Conservation (phyloP, 1,284 basidiomycete species). For the Pseudomicrostroma phylloplanum region DNA sequence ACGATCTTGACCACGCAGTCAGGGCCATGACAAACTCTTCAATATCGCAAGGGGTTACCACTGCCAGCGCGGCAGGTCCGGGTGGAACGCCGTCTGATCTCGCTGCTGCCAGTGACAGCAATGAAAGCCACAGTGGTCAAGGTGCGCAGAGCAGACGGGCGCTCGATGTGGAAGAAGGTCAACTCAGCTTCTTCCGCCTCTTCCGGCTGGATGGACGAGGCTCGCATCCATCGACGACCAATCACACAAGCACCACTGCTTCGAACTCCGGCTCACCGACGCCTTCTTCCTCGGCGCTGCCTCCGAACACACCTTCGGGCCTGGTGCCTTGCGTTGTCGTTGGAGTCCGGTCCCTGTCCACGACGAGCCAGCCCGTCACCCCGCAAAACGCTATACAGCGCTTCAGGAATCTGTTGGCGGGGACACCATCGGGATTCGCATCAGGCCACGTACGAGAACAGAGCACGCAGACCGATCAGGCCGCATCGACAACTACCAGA, state of each 20-base stretch:
- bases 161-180: constrained; percentile 35
- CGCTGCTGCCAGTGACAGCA: no score
- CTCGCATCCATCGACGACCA: constrained; percentile 8
- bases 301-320: constrained; percentile 16
- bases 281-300: no score
- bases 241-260: not conserved
- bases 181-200: constrained; percentile 46
- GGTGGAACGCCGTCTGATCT: no score
- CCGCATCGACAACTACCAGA: not conserved
- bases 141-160: constrained; percentile 17
- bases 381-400: no score
- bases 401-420: no score
- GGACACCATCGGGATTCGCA: not conserved
- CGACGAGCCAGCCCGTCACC: not conserved
- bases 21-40: not conserved
- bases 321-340: constrained; percentile 41
- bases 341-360: constrained; percentile 32
- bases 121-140: no score
- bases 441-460: not conserved
- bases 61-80: no score
- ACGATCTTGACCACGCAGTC: not conserved
- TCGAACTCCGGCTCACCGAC: constrained; percentile 10
- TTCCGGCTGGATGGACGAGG: constrained; percentile 33
- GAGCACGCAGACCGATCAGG: not conserved
- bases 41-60: no score